Percentiles rank a stretch among this genome's conserved stretches.
These are phyloP conservation scores for Dendrocalamus sinicus DNA, from an alignment of 176 grass and related monocot genomes.

Conservation along the genomic window DNA sequence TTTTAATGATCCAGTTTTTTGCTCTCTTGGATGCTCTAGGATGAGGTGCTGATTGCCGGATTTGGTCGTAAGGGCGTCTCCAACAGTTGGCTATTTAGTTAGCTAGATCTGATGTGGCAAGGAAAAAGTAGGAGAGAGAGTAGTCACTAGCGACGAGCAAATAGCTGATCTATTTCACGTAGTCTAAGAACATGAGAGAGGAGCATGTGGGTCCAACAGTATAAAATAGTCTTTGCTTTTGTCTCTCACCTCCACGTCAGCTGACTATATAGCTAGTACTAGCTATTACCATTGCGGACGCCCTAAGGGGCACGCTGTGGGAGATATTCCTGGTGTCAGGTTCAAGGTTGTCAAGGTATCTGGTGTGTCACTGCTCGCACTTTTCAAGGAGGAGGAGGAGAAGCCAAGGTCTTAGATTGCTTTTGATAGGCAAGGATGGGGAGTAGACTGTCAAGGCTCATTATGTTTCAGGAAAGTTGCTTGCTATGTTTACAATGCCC, in stretches of 20 bases:
- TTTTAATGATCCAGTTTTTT: neutral
- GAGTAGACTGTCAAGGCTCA: conserved; percentile 18
- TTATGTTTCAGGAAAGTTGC: conserved; percentile 7
- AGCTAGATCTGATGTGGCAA: too few relatives aligned
- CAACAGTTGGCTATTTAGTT: too few relatives aligned
- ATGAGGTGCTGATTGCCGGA: conserved; percentile 71
- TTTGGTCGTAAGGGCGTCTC: conserved; percentile 68
- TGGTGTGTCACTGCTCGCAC: conserved; percentile 59
- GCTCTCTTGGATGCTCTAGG: conserved; percentile 38
- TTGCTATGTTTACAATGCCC: conserved; percentile 23
- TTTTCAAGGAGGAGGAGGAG: conserved; percentile 69
- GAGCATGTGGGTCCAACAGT: too few relatives aligned
- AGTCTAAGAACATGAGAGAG: too few relatives aligned
- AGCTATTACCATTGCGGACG: too few relatives aligned
- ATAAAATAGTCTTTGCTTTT: too few relatives aligned
- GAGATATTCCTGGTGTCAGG: conserved; percentile 72
- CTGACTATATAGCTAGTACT: too few relatives aligned
- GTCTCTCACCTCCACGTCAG: too few relatives aligned
- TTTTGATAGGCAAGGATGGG: conserved; percentile 36
- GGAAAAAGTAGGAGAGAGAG: too few relatives aligned
- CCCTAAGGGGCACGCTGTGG: conserved; percentile 57
- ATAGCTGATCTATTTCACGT: too few relatives aligned
- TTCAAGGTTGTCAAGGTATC: conserved; percentile 86
- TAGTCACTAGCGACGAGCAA: too few relatives aligned
- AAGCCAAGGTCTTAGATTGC: conserved; percentile 57